These are phyloP conservation scores for Bromus sterilis DNA, from an alignment of 176 grass and related monocot genomes.

Conservation along the genomic window DNA sequence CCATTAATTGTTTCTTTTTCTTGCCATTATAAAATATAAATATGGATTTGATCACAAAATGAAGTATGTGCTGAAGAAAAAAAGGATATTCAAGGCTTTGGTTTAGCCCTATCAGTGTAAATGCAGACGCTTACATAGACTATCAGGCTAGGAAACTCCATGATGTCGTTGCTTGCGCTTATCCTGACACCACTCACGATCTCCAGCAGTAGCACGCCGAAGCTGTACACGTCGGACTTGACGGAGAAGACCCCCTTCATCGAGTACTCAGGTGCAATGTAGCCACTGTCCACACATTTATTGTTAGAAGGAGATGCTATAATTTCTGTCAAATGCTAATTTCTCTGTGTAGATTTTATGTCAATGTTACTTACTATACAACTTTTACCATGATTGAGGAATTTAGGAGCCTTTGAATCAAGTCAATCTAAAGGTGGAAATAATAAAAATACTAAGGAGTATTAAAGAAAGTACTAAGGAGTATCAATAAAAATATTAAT, in stretches of 20 bases:
- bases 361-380: too few species aligned
- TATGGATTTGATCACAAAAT: neutral
- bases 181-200: slow-evolving; percentile 47
- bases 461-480: too few species aligned
- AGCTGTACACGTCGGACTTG: slow-evolving; percentile 69
- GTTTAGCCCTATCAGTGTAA: neutral
- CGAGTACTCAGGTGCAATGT: slow-evolving; percentile 61
- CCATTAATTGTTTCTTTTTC: neutral
- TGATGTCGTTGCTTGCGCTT: slow-evolving; percentile 19
- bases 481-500: too few species aligned
- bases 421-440: too few species aligned
- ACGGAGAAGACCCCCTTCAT: slow-evolving; percentile 43
- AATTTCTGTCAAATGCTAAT: neutral
- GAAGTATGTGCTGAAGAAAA: neutral
- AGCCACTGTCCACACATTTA: slow-evolving; percentile 32
- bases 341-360: too few species aligned
- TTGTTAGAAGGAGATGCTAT: neutral
- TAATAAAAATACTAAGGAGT: too few species aligned
- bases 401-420: too few species aligned
- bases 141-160: slow-evolving; percentile 45
- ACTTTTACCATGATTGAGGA: too few species aligned
- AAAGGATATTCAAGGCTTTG: neutral
- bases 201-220: slow-evolving; percentile 50
- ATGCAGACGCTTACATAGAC: slow-evolving; percentile 34
- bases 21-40: neutral